phyloP scores from a whole-genome alignment of 176 grass and related monocot species.

The Pharus latifolius region DNA sequence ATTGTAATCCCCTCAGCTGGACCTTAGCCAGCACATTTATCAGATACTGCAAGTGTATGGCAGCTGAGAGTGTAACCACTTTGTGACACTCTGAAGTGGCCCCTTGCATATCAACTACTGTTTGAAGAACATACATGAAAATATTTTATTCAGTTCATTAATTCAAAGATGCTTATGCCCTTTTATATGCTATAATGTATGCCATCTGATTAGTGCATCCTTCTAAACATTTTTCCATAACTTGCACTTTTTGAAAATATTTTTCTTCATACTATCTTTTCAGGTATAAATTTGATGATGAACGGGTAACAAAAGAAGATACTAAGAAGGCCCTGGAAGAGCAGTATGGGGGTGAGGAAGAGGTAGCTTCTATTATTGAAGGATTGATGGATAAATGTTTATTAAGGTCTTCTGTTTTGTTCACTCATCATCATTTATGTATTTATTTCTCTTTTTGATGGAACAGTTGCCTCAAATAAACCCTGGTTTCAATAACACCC shows the following conservation, averaged over 20 bases:
- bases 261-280: neutral
- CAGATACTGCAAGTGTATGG: neutral
- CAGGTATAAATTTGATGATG: slow-evolving; percentile 99
- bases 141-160: no score
- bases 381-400: neutral
- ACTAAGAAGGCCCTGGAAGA: slow-evolving; percentile 85
- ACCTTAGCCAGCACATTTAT: neutral
- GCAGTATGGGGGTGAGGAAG: slow-evolving; percentile 93
- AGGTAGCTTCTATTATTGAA: slow-evolving; percentile 33
- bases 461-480: slow-evolving; percentile 76
- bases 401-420: neutral
- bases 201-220: neutral
- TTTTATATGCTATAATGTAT: neutral
- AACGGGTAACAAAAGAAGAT: slow-evolving; percentile 95
- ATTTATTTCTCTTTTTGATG: slow-evolving; percentile 2
- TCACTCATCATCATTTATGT: neutral
- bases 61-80: neutral
- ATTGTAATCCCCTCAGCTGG: neutral
- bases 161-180: neutral
- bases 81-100: neutral
- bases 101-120: neutral
- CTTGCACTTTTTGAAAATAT: slow-evolving; percentile 1
- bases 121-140: neutral
- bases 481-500: slow-evolving; percentile 76
- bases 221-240: neutral